phyloP scores from a whole-genome alignment of 2,329 filamentous ascomycete species.

The Eutypa lata region DNA sequence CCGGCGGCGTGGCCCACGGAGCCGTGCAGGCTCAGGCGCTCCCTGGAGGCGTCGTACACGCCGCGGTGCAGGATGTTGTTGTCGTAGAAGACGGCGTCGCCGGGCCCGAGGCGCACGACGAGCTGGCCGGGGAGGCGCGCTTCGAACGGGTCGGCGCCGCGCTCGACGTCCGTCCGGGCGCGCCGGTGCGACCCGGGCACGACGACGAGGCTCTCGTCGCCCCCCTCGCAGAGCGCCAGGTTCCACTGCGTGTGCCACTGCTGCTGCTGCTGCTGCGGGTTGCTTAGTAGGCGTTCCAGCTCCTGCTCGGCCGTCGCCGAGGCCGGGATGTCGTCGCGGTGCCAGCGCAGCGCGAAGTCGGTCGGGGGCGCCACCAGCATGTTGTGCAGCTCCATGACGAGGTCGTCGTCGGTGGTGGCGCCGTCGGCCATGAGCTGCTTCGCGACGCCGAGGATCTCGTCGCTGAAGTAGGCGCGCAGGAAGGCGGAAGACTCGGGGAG shows the following conservation, averaged over 20 bases:
- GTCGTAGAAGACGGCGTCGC: slow-evolving; percentile 84
- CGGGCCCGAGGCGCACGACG: slow-evolving; percentile 63
- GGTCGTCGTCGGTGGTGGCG: slow-evolving; percentile 28
- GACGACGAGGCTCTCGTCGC: slow-evolving; percentile 68
- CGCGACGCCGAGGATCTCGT: slow-evolving; percentile 59
- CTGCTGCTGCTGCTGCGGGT: neutral
- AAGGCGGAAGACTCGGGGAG: slow-evolving; percentile 55
- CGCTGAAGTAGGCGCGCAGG: slow-evolving; percentile 68
- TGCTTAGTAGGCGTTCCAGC: slow-evolving; percentile 51
- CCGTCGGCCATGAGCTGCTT: slow-evolving; percentile 57
- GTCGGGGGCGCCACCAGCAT: slow-evolving; percentile 70
- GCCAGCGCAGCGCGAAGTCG: slow-evolving; percentile 78
- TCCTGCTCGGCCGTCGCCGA: slow-evolving; percentile 66
- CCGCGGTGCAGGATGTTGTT: slow-evolving; percentile 83
- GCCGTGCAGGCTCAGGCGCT: slow-evolving; percentile 70
- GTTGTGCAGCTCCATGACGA: slow-evolving; percentile 88
- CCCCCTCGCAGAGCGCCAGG: slow-evolving; percentile 65
- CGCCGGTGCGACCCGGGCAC: slow-evolving; percentile 74
- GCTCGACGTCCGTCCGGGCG: slow-evolving; percentile 67
- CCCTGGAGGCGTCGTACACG: slow-evolving; percentile 55
- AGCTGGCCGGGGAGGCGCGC: slow-evolving; percentile 59
- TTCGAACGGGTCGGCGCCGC: slow-evolving; percentile 64
- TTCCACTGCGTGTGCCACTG: slow-evolving; percentile 84
- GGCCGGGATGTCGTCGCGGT: slow-evolving; percentile 78
- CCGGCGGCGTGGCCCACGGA: slow-evolving; percentile 64